These are phyloP conservation scores for sunflower (Helianthus annuus) DNA, from an alignment of 129 eudicot species.

Conservation along the genomic window DNA sequence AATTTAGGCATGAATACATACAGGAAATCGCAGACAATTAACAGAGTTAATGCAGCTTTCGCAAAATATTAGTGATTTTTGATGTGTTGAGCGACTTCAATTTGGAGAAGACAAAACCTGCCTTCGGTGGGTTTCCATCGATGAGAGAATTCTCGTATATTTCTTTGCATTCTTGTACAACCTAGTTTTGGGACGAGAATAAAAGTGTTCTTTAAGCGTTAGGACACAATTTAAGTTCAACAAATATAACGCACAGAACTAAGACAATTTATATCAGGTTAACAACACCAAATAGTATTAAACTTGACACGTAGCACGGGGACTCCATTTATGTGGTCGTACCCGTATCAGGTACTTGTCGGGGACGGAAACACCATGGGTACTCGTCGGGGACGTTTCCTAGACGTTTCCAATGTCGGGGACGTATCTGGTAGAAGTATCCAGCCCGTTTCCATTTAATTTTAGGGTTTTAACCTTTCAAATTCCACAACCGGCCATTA, in stretches of 20 bases:
- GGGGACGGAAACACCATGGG: too few species aligned
- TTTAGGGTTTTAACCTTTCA: too few species aligned
- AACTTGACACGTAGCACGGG: neutral
- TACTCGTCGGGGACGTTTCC: too few species aligned
- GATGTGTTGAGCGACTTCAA: constrained; percentile 68
- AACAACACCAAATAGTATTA: neutral
- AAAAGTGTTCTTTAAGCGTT: neutral
- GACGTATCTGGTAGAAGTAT: too few species aligned
- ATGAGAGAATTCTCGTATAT: constrained; percentile 73
- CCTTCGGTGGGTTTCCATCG: constrained; percentile 83
- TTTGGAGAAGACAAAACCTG: constrained; percentile 83
- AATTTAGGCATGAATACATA: constrained; percentile 14
- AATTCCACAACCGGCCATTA: too few species aligned
- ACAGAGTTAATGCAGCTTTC: constrained; percentile 57
- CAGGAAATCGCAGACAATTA: neutral
- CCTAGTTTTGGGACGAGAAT: constrained; percentile 45
- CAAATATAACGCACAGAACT: neutral
- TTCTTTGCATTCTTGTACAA: constrained; percentile 96
- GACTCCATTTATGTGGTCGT: too few species aligned
- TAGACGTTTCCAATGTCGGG: too few species aligned
- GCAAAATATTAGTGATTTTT: constrained; percentile 55
- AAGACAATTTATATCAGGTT: neutral
- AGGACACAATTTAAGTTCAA: neutral
- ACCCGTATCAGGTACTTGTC: too few species aligned
- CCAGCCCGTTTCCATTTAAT: too few species aligned